Evolutionary conservation across 768 basidiomycete species (phyloP), one percentile per base, ranked within the genome.

Genomic region (Suillus sp.): DNA sequence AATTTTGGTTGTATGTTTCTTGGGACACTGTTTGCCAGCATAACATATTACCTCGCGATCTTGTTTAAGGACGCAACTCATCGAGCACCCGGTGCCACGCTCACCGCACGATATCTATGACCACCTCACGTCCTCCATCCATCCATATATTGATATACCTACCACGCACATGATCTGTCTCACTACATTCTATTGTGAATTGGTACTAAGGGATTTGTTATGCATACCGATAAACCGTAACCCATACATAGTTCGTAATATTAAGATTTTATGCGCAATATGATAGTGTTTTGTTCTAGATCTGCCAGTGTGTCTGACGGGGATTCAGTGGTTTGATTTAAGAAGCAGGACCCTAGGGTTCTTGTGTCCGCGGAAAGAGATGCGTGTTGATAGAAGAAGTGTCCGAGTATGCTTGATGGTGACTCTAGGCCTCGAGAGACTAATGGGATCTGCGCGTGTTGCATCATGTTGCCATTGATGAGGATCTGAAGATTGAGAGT

Each of bases 1-100:
- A 60, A 20, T 60, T 68, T 63, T 65, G 65, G 60, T 55, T 74
- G 71, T 74, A 74, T 55, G 69, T 75, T 62, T 74, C 66, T 76
- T 76, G 73, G 73, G 75, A 76, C 73, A 71, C 67, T 74, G 68
- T 73, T 76, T 65, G 64, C 56, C 68, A 68, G 62, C 65, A 74
- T 75, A 74, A 74, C 74, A 70, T 74, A 74, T 73, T 72, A 75
- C 69, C 72, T 67, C 66, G 74, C 75, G 73, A 66, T 67, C 63
- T 72, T 76, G 73, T 71, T 74, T 67, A 54, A 67, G 57, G 25
- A 25, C 27, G 38, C 38, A 9, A 34, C 30, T 40, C 45, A 45
- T 59, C 47, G 66, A 63, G 45, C 45, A 47, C 22, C 43, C 65
- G 64, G 32, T 27, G 37, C 60, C 18, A 48, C 50, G n/a, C 57